Base-by-base conservation (phyloP, 83 land plant genomes). In the Isoetes engelmannii region DNA sequence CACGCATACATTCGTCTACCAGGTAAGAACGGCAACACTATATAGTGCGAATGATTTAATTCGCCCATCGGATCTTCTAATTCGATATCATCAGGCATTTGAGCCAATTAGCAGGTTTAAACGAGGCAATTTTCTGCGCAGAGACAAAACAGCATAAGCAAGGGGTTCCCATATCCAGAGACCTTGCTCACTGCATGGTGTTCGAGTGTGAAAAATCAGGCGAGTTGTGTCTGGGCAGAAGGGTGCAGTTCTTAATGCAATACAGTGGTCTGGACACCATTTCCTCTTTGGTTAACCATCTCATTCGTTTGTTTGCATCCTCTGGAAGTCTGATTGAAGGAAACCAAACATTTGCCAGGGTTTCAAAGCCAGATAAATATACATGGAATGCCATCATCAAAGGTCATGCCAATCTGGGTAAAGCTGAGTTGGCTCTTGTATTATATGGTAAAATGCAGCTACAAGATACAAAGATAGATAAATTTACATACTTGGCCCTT, bases 361-460 rank as follows among this genome's bases (percentile, higher is more conserved):
- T 45, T 65, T 4, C 48, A 5, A 45, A n/a, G 19, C 68, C 50
- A 5, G 19, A 49, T 46, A 7, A 47, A 28, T 65, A 46, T 20
- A 65, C 68, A 5, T 65, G 68, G 68, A 65, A 65, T 65, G 68
- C 68, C 28, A 65, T 65, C 12, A 65, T 65, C 46, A 47, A 49
- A 0, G 68, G 18, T 5, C 68, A 65, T 65, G 51, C 41, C 5
- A 46, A 46, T 5, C 51, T 12, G 47, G 68, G 68, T n/a, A 46
- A 65, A 13, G 68, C 8, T n/a, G 68, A 44, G 28, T 5, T 47
- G 46, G 68, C 68, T 1, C 13, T 65, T 15, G 51, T 7, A 5
- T 45, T 65, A 12, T 45, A 47, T n/a, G 8, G 15, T 1, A 45
- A 44, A 3, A 65, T 65, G 68, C 48, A 47, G 41, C 51, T 47